Evolutionary conservation across 2,329 filamentous ascomycete genomes (phyloP).

Genomic region (Ceratocystis eucalypticola): DNA sequence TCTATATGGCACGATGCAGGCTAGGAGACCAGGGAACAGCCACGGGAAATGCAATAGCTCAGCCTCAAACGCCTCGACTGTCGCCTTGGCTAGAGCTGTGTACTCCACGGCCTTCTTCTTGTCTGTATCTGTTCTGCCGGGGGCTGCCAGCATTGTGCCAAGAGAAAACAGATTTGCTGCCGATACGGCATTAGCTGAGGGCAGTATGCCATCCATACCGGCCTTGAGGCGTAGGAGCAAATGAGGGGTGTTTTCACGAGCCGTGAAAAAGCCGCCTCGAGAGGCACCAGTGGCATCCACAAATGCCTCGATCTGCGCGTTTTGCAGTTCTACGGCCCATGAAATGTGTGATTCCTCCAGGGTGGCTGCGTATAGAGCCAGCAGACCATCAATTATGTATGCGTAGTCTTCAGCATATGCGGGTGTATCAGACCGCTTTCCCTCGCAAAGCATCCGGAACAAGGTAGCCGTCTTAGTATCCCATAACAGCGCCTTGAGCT

Average conservation of each 20-base stretch:
- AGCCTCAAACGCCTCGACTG: conserved; percentile 73
- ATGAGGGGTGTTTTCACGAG: conserved; percentile 46
- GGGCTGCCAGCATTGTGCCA: conserved; percentile 52
- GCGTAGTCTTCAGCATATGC: conserved; percentile 94
- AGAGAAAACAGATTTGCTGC: conserved; percentile 78
- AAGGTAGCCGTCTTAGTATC: conserved; percentile 48
- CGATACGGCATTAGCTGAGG: conserved; percentile 79
- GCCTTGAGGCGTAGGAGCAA: conserved; percentile 81
- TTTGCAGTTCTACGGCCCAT: conserved; percentile 72
- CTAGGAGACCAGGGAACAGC: conserved; percentile 71
- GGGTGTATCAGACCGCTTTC: conserved; percentile 36
- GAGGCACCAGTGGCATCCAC: conserved; percentile 42
- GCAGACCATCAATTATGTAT: conserved; percentile 66
- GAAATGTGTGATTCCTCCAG: conserved; percentile 60
- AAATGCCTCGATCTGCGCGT: conserved; percentile 47
- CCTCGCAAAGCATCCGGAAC: conserved; percentile 60
- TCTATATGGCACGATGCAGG: conserved; percentile 58
- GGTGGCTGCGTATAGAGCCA: conserved; percentile 75
- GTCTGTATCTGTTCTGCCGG: conserved; percentile 24
- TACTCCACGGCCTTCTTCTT: conserved; percentile 30
- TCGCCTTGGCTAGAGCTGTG: conserved; percentile 52
- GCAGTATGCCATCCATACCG: conserved; percentile 84
- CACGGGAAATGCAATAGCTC: conserved; percentile 90
- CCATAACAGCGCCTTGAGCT: conserved; percentile 63
- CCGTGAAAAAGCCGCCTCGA: conserved; percentile 61